Evolutionary conservation across 2,329 filamentous ascomycete species (phyloP).

Genomic region (Epichloe uncinata): DNA sequence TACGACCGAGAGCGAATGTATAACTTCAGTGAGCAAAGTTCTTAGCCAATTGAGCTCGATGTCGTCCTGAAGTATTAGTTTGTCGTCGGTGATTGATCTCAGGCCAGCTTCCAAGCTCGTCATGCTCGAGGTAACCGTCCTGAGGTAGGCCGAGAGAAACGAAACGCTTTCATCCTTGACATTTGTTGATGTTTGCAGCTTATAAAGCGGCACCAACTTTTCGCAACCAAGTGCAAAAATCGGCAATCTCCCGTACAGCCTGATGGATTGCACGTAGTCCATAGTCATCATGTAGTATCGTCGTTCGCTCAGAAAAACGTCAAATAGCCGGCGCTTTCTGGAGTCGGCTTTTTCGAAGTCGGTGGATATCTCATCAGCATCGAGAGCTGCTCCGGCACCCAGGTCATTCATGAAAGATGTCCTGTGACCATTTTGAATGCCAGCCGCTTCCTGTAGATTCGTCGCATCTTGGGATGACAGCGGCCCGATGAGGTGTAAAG

Average conservation of each 20-base stretch:
- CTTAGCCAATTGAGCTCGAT: constrained; percentile 46
- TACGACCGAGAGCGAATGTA: constrained; percentile 60
- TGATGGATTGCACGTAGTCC: constrained; percentile 40
- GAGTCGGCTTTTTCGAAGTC: constrained; percentile 50
- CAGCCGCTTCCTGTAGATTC: constrained; percentile 62
- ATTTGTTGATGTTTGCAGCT: constrained; percentile 14
- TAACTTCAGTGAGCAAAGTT: constrained; percentile 53
- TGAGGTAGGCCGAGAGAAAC: constrained; percentile 35
- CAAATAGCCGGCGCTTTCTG: constrained; percentile 54
- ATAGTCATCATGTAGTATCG: constrained; percentile 52
- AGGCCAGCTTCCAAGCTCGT: constrained; percentile 34
- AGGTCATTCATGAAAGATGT: constrained; percentile 43
- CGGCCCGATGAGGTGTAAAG: constrained; percentile 54
- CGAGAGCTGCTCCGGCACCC: constrained; percentile 29
- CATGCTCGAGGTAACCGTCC: constrained; percentile 34
- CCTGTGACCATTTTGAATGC: constrained; percentile 45
- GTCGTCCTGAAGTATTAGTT: constrained; percentile 35
- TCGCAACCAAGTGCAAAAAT: constrained; percentile 16
- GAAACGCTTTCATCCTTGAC: constrained; percentile 27
- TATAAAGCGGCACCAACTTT: constrained; percentile 18
- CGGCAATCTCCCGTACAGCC: constrained; percentile 26
- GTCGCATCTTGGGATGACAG: constrained; percentile 67
- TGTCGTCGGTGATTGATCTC: constrained; percentile 36
- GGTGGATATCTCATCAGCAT: constrained; percentile 40
- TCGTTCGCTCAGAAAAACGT: constrained; percentile 59